These are phyloP conservation scores for Verticillium nubilum DNA, from an alignment of 2,329 filamentous ascomycete species.

Conservation along the genomic window DNA sequence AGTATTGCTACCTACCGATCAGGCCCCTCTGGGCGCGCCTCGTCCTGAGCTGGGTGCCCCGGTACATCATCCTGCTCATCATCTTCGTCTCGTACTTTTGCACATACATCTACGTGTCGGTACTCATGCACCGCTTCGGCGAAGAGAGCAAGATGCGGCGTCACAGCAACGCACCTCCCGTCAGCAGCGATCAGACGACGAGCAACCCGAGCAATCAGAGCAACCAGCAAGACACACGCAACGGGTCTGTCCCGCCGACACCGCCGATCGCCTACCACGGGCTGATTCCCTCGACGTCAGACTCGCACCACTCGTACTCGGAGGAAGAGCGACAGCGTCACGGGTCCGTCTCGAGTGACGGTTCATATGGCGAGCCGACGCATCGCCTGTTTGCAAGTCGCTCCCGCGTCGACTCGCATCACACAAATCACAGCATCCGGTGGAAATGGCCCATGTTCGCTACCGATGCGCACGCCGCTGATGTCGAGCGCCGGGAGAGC, in stretches of 20 bases:
- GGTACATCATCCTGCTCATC: slow-evolving; percentile 61
- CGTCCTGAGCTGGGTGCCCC: slow-evolving; percentile 66
- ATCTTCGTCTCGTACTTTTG: slow-evolving; percentile 61
- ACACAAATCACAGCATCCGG: neutral
- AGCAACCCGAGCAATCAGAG: slow-evolving; percentile 1
- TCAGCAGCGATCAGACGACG: neutral
- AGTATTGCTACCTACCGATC: slow-evolving; percentile 65
- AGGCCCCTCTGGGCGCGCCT: slow-evolving; percentile 64
- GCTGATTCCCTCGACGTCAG: slow-evolving; percentile 22
- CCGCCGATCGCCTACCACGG: slow-evolving; percentile 26
- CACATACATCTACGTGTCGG: slow-evolving; percentile 64
- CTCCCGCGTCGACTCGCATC: neutral
- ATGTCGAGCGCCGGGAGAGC: neutral
- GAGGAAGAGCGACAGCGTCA: slow-evolving; percentile 8
- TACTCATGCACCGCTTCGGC: slow-evolving; percentile 34
- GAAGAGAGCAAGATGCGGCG: slow-evolving; percentile 7
- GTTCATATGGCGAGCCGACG: neutral
- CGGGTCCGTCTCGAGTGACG: neutral
- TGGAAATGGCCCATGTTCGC: neutral
- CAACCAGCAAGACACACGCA: neutral
- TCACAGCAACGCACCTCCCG: slow-evolving; percentile 4
- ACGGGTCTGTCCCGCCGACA: slow-evolving; percentile 16
- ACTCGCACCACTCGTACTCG: slow-evolving; percentile 14
- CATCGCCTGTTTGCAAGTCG: neutral
- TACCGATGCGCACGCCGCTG: neutral